A percentile compares a stretch with the other conserved stretches of the same genome.
phyloP scores from a whole-genome alignment of 2,329 filamentous ascomycete species.

The Atkinsonella texensis region DNA sequence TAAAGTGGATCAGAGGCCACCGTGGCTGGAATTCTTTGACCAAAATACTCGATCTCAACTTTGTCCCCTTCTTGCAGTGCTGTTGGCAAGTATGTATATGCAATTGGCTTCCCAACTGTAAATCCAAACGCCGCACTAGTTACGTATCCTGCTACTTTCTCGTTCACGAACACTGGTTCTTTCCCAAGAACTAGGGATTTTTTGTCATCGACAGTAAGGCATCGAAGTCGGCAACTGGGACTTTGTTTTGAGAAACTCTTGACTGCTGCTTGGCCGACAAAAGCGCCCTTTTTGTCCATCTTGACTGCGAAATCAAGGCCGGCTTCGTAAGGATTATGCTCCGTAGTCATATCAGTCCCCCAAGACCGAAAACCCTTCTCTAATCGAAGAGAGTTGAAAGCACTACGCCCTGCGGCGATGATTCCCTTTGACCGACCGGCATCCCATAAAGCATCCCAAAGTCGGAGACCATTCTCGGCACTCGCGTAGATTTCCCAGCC shows the following conservation, averaged over 20 bases:
- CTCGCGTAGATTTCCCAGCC: conserved; percentile 53
- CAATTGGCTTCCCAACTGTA: conserved; percentile 44
- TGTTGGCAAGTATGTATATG: conserved; percentile 44
- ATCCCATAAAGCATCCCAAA: conserved; percentile 47
- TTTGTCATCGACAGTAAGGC: conserved; percentile 43
- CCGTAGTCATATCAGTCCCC: conserved; percentile 46
- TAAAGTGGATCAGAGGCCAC: conserved; percentile 34
- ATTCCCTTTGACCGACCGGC: conserved; percentile 43
- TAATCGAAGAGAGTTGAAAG: conserved; percentile 45
- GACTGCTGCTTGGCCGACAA: conserved; percentile 39
- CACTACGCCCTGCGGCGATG: conserved; percentile 44
- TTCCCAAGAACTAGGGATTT: conserved; percentile 47
- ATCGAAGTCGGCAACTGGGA: conserved; percentile 26
- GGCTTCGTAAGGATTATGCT: conserved; percentile 49
- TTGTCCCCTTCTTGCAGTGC: conserved; percentile 31
- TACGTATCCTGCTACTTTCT: conserved; percentile 40
- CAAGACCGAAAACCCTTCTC: conserved; percentile 48
- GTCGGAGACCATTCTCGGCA: conserved; percentile 42
- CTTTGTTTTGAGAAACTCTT: conserved; percentile 26
- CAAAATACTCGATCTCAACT: conserved; percentile 53
- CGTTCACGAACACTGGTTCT: conserved; percentile 43
- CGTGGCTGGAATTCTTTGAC: conserved; percentile 38
- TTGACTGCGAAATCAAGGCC: conserved; percentile 41
- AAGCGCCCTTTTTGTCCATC: conserved; percentile 29
- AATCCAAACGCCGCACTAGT: conserved; percentile 51